Evolutionary conservation across 2,329 filamentous ascomycete species (phyloP), one percentile per base, ranked within the genome.

Genomic region (Emergomyces pasteurianus): DNA sequence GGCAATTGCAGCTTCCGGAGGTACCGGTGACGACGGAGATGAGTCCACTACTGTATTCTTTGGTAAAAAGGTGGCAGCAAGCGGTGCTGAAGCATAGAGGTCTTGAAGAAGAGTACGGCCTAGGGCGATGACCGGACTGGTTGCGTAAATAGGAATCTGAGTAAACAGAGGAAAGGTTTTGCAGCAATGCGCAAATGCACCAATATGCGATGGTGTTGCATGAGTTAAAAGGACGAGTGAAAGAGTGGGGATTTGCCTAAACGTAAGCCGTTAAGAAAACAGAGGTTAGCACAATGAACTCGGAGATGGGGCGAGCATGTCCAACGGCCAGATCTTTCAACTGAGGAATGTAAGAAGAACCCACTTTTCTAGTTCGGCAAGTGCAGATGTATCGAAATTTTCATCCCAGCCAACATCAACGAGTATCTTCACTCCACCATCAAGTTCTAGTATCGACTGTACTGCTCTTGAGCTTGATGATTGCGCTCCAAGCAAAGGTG

Each of bases 391-490:
- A 71, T 95, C 88, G 72, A 99, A 97, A 1, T 83, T 83, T 72
- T 95, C 90, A 72, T 97, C 92, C 94, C 94, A 99, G 63, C 94
- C 94, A 52, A 96, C 87, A 72, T 96, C 92, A 43, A 99, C 85
- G 59, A 99, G 82, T 58, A 99, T 85, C 75, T 97, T 97, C 77
- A 99, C 88, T 62, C 92, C 94, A 65, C 92, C 92, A 78, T 99
- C 94, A 60, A 99, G 87, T 78, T 97, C 92, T 55, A 99, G 80
- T 42, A 99, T 84, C n/a, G 94, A 97, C 74, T 96, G 91, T 65
- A 91, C 95, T 50, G 92, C 92, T 62, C 86, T 81, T 54, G 90
- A 94, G 66, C 88, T 84, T 5, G 72, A 72, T 58, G 90, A 92
- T 70, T 95, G 90, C 63, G 94, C 92, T 72, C 94, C 94, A 67